Evolutionary conservation across 208 protist genomes (phyloP).

Genomic region (Trypanosoma mega): DNA sequence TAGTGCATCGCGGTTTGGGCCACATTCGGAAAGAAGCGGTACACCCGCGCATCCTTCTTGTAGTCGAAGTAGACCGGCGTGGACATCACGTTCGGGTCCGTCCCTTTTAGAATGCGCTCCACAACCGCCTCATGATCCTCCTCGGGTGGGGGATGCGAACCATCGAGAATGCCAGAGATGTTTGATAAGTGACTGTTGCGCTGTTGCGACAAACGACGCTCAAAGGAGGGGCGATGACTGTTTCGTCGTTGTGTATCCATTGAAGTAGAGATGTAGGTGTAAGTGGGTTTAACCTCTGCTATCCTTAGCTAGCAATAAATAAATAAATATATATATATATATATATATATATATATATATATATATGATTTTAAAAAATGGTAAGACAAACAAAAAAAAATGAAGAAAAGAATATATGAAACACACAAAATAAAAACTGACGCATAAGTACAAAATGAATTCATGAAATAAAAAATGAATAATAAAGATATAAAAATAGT

Average conservation of each 20-base stretch:
- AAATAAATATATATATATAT: background rate
- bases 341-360: background rate
- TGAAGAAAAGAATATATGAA: background rate
- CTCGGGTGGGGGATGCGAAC: slow-evolving; percentile 23
- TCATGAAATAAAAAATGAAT: slow-evolving; percentile 13
- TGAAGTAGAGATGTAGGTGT: no score
- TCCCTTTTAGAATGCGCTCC: slow-evolving; percentile 93
- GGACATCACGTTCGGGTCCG: slow-evolving; percentile 90
- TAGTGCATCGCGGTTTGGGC: slow-evolving; percentile 88
- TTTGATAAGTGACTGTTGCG: slow-evolving; percentile 17
- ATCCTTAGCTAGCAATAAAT: background rate
- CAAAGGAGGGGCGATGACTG: slow-evolving; percentile 7
- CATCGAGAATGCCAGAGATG: slow-evolving; percentile 11
- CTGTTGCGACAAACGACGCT: no score
- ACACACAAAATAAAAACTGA: slow-evolving; percentile 1
- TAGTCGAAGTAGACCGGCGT: slow-evolving; percentile 94
- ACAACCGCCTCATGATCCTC: slow-evolving; percentile 77
- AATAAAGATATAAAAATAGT: background rate
- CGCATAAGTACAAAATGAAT: slow-evolving; percentile 5
- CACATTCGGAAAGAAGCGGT: slow-evolving; percentile 88
- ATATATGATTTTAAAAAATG: background rate
- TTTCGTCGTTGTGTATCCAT: no score
- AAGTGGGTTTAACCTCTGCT: no score
- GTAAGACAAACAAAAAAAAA: slow-evolving; percentile 5
- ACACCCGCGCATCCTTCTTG: slow-evolving; percentile 90